A percentile compares a stretch with the other conserved stretches of the same genome.
phyloP scores from a whole-genome alignment of 192 early-diverging fungal genomes.

The Mortierella alpina region DNA sequence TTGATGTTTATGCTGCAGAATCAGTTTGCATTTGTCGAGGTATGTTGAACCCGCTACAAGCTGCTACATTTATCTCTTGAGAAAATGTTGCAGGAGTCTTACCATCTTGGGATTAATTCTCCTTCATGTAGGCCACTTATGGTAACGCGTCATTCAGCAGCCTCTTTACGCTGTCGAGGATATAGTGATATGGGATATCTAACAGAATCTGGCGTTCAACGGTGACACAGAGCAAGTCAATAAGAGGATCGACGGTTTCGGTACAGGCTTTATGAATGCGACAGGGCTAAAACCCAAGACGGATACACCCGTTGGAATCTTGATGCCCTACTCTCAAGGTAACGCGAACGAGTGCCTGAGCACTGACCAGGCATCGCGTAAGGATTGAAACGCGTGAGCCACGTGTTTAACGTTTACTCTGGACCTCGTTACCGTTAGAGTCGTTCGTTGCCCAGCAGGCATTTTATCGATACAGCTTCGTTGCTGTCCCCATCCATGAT shows the following conservation, averaged over 20 bases:
- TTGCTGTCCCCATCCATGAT: conserved; percentile 50
- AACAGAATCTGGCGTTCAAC: neutral
- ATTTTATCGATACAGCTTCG: conserved; percentile 50
- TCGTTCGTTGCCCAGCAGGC: conserved; percentile 48
- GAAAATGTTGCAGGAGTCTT: neutral
- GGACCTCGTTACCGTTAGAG: conserved; percentile 12
- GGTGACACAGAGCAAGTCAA: conserved; percentile 32
- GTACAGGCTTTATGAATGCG: conserved; percentile 47
- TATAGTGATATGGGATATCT: neutral
- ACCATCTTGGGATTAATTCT: neutral
- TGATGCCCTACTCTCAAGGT: conserved; percentile 56
- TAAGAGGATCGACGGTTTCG: conserved; percentile 50
- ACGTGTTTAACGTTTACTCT: too few species aligned
- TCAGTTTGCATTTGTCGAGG: conserved; percentile 25
- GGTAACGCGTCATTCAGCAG: conserved; percentile 1
- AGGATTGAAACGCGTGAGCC: too few species aligned
- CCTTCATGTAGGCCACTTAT: conserved; percentile 17
- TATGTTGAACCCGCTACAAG: neutral
- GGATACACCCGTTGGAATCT: conserved; percentile 46
- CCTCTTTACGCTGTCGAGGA: neutral
- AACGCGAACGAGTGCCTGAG: conserved; percentile 11
- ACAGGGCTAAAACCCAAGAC: conserved; percentile 47
- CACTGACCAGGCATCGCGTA: neutral
- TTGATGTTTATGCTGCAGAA: conserved; percentile 36
- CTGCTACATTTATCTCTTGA: neutral